Conservation (phyloP, 139 green algal species). For the Eudorina sp. region DNA sequence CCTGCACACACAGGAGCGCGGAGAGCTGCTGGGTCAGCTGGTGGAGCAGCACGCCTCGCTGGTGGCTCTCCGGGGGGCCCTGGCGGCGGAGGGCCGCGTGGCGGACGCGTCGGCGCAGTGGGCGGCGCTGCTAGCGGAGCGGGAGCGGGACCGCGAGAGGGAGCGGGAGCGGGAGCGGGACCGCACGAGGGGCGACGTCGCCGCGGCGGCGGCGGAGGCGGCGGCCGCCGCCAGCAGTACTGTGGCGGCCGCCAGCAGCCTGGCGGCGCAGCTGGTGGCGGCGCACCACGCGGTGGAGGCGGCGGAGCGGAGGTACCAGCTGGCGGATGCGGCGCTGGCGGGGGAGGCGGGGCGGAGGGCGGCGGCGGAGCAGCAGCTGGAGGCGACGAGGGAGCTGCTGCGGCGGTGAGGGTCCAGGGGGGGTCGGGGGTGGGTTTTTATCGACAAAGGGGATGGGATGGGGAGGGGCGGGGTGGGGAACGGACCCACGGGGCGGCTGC, state of each 20-base stretch:
- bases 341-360: slow-evolving; percentile 32
- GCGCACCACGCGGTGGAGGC: slow-evolving; percentile 11
- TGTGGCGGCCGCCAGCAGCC: neutral
- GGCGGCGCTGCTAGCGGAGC: slow-evolving; percentile 16
- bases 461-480: too few relatives aligned
- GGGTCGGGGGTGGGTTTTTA: neutral
- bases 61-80: slow-evolving; percentile 49
- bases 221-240: neutral
- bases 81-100: slow-evolving; percentile 45
- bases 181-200: neutral
- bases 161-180: neutral
- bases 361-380: slow-evolving; percentile 41
- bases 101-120: slow-evolving; percentile 16
- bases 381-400: slow-evolving; percentile 22
- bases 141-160: neutral
- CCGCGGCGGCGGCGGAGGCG: neutral
- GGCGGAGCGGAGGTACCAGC: slow-evolving; percentile 1
- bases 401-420: neutral
- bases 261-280: slow-evolving; percentile 12
- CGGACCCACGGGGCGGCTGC: too few relatives aligned
- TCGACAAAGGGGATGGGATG: too few relatives aligned
- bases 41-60: slow-evolving; percentile 59
- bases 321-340: slow-evolving; percentile 37
- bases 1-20: slow-evolving; percentile 58
- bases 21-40: slow-evolving; percentile 64